Conservation (phyloP, 2,329 filamentous ascomycete genomes). For the Penicillium oxalicum region DNA sequence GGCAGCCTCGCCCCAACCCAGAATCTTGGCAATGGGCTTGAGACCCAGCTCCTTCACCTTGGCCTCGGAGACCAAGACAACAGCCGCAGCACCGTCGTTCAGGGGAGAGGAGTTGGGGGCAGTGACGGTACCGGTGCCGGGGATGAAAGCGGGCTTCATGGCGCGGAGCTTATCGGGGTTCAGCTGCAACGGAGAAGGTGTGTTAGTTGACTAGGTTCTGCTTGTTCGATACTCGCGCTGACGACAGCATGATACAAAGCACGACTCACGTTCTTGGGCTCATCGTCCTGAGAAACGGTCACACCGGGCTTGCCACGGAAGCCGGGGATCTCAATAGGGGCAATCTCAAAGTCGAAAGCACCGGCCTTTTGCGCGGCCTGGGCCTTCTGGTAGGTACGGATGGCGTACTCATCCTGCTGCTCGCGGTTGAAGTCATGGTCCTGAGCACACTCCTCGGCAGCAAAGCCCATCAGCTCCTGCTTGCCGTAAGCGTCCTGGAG, state of each 20-base stretch:
- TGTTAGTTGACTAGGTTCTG: neutral
- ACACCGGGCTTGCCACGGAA: slow-evolving; percentile 84
- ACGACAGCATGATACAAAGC: neutral
- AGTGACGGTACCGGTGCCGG: slow-evolving; percentile 76
- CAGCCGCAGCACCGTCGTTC: slow-evolving; percentile 86
- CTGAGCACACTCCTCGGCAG: slow-evolving; percentile 82
- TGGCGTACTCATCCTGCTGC: slow-evolving; percentile 91
- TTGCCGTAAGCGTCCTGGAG: slow-evolving; percentile 86
- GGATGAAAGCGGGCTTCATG: slow-evolving; percentile 77
- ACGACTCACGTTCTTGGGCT: slow-evolving; percentile 73
- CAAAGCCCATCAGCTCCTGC: slow-evolving; percentile 93
- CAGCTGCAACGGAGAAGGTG: slow-evolving; percentile 42
- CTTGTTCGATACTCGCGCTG: neutral
- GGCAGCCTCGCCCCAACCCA: slow-evolving; percentile 93
- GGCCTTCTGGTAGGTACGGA: slow-evolving; percentile 89
- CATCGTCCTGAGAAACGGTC: slow-evolving; percentile 79
- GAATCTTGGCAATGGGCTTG: slow-evolving; percentile 91
- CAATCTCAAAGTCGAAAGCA: slow-evolving; percentile 78
- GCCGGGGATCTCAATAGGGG: slow-evolving; percentile 78
- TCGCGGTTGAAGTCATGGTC: slow-evolving; percentile 78
- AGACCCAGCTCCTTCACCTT: slow-evolving; percentile 88
- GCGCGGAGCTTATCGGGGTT: slow-evolving; percentile 75
- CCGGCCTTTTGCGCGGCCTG: slow-evolving; percentile 77
- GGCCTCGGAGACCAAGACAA: slow-evolving; percentile 89
- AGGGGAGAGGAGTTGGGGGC: slow-evolving; percentile 94